Evolutionary conservation across 2,329 filamentous ascomycete genomes (phyloP).

Genomic region (Chaetomiaceae sp.): DNA sequence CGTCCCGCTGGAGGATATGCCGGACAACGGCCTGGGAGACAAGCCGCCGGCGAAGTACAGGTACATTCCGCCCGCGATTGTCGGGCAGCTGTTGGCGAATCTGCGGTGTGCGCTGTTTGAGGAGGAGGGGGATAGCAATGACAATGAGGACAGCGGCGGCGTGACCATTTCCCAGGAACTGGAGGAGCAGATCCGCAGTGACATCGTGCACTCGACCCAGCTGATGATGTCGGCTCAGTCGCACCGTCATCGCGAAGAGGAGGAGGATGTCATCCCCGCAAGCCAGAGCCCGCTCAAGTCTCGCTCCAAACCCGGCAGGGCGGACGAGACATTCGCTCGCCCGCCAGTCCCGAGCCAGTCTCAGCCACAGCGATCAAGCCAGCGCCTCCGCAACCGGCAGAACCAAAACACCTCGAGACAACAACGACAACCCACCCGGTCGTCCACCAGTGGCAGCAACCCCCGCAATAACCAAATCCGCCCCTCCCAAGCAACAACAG

Average conservation of each 20-base stretch:
- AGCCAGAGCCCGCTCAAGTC: conserved; percentile 28
- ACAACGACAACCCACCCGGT: background rate
- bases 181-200: conserved; percentile 47
- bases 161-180: conserved; percentile 48
- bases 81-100: conserved; percentile 56
- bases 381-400: conserved; percentile 14
- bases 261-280: conserved; percentile 30
- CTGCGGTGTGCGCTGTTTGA: conserved; percentile 48
- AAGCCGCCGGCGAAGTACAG: conserved; percentile 47
- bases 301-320: background rate
- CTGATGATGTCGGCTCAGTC: background rate
- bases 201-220: conserved; percentile 34
- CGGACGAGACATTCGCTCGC: conserved; percentile 1
- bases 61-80: conserved; percentile 53
- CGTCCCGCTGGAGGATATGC: conserved; percentile 47
- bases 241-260: background rate
- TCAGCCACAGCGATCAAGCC: conserved; percentile 15
- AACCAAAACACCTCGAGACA: conserved; percentile 3
- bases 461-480: conserved; percentile 26
- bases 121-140: background rate
- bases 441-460: background rate
- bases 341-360: conserved; percentile 8
- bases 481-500: conserved; percentile 43
- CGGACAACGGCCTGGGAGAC: conserved; percentile 50
- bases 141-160: conserved; percentile 4